These are phyloP conservation scores for Fraxinus latifolia DNA, from an alignment of 305 asterid species.

Conservation along the genomic window DNA sequence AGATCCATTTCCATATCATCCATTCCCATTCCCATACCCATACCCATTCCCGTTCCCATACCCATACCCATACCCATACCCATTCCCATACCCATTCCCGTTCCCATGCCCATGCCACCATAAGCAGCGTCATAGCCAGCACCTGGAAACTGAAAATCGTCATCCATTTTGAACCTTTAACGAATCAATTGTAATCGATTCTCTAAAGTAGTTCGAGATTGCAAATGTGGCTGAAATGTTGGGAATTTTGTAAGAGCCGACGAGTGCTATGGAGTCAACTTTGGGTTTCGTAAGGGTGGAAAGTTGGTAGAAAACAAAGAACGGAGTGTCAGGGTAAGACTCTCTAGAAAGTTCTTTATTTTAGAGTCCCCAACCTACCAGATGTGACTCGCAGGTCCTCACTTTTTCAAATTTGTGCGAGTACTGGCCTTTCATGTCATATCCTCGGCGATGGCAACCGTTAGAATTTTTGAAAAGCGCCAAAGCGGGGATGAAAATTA, in stretches of 20 bases:
- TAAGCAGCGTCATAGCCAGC: neutral
- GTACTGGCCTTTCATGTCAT: neutral
- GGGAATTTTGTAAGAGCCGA: neutral
- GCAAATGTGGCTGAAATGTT: neutral
- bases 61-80: neutral
- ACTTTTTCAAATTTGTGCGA: neutral
- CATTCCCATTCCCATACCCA: slow-evolving; percentile 18
- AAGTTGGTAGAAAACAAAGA: neutral
- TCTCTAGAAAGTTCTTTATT: slow-evolving; percentile 20
- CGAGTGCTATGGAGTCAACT: neutral
- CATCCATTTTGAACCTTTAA: slow-evolving; percentile 21
- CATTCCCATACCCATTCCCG: slow-evolving; percentile 5
- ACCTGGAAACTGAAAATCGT: slow-evolving; percentile 29
- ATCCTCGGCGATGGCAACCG: neutral
- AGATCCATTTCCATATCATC: slow-evolving; percentile 43
- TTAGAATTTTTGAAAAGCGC: neutral
- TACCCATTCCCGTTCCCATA: neutral
- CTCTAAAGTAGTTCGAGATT: neutral
- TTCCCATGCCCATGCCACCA: slow-evolving; percentile 17
- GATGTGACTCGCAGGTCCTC: neutral
- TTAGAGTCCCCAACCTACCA: neutral
- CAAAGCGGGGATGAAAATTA: neutral
- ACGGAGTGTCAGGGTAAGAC: neutral
- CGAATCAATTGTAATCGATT: neutral
- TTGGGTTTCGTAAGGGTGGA: neutral